Evolutionary conservation across 208 protist species (phyloP), one percentile per base, ranked within the genome.

Genomic region (Lotmaria passim): DNA sequence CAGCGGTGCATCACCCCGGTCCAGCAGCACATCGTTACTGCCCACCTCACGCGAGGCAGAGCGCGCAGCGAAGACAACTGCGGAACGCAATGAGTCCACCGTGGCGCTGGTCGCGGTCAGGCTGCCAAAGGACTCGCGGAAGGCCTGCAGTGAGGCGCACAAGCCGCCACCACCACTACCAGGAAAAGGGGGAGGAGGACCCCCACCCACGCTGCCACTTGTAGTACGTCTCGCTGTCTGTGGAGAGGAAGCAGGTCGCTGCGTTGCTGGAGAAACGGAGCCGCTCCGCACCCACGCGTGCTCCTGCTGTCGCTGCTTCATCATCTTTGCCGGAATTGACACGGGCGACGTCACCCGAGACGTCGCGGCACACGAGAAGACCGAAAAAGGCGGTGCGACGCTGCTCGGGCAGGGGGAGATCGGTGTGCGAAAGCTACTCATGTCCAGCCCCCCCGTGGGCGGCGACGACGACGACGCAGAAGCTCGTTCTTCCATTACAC

Each of bases 341-440:
- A 66, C 60, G 36, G 60, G 38, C 19, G 55, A 67, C 19, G 56
- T 52, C 24, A 67, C 61, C 5, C 47, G 38, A 30, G 57, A 62
- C 6, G 59, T 46, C 12, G 68, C 17, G 5, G 28, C 26, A 14
- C 64, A 57, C 48, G 78, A 44, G 8, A 86, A 69, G 14, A 86
- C 62, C 8, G 64, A 67, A 47, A 81, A 86, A 1, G 58, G 47
- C 0, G 81, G 81, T 1, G 81, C 81, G 7, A 77, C 79, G 51
- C 50, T 67, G 62, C 72, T 73, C 24, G 72, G 70, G 51, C 76
- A 82, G 12, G 77, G 77, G 0, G 81, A 82, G 17, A 86, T 55
- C 5, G 63, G 72, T 19, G 71, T 73, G 23, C 61, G 62, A 10
- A 86, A 63, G 17, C 46, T 69, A 11, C 44, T 53, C 31, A 56